These are phyloP conservation scores for Galerina marginata DNA, from an alignment of 768 basidiomycete species.

Conservation along the genomic window DNA sequence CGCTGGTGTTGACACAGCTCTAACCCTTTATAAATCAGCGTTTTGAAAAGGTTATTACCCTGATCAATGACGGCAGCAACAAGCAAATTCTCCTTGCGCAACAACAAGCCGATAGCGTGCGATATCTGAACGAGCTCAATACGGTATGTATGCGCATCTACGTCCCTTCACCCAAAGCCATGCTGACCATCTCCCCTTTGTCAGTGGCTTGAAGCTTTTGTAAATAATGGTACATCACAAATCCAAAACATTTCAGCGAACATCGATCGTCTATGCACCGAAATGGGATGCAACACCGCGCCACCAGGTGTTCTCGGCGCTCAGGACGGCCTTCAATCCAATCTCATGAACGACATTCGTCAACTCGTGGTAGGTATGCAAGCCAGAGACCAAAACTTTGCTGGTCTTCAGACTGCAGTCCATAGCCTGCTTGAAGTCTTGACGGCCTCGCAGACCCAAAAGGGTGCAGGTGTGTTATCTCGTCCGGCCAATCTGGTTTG, in stretches of 20 bases:
- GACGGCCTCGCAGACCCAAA: slow-evolving; percentile 26
- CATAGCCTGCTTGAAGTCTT: slow-evolving; percentile 40
- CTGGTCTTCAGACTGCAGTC: slow-evolving; percentile 44
- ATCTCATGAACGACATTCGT: slow-evolving; percentile 42
- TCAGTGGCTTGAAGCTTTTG: slow-evolving; percentile 86
- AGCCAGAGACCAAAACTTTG: slow-evolving; percentile 40
- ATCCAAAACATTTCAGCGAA: slow-evolving; percentile 65
- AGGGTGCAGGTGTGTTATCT: slow-evolving; percentile 24
- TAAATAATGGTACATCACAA: slow-evolving; percentile 76
- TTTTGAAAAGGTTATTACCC: slow-evolving; percentile 49
- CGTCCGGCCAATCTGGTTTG: background rate
- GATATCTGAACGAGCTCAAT: slow-evolving; percentile 82
- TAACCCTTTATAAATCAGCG: slow-evolving; percentile 19
- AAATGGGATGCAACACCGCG: slow-evolving; percentile 47
- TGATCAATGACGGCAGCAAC: slow-evolving; percentile 53
- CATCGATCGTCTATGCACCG: slow-evolving; percentile 63
- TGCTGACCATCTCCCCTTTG: slow-evolving; percentile 14
- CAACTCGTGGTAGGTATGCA: slow-evolving; percentile 39
- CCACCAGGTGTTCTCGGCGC: background rate
- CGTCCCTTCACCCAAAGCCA: background rate
- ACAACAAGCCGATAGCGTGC: slow-evolving; percentile 75
- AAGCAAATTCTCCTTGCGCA: slow-evolving; percentile 56
- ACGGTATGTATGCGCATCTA: slow-evolving; percentile 42
- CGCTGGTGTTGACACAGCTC: background rate
- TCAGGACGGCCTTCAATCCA: slow-evolving; percentile 20